Base-by-base conservation (phyloP, 306 rosid genomes). In the Prunus padus region DNA sequence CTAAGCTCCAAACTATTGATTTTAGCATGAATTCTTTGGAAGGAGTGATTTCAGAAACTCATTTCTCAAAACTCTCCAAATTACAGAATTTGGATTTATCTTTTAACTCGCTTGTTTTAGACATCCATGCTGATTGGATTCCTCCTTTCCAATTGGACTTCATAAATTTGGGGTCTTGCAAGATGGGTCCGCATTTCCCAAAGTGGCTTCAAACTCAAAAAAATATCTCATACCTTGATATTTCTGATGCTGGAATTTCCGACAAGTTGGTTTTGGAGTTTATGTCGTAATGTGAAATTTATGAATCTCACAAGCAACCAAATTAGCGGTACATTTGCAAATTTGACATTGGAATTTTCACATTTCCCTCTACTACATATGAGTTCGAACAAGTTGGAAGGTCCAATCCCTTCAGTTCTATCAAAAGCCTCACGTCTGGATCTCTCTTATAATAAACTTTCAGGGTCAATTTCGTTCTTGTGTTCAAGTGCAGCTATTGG, bases 231-330 rank as follows among this genome's bases (percentile, higher is more conserved):
- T 1, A 20, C 2, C 67, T 66, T 20, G 50, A 76, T 26, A 37
- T 76, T 22, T 77, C 61, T 30, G 0, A 77, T 44, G 42, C 61
- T 3, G 59, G 51, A 44, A 68, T 68, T 23, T 44, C 23, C 11
- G 71, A 73, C 31, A 0, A 19, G 4, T 22, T 79, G 79, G 83
- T 56, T 79, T 14, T 79, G 79, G 83, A 16, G 44, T 18, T 2
- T 10, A 5, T 33, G 40, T 33, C 40, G 7, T 5, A 0, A 4
- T 31, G 7, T 31, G 37, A 0, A 0, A 31, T 4, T 4, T 31
- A 33, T 33, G 40, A 33, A 4, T 66, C 45, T 79, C 19, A 73
- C 75, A 9, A 2, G 16, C 46, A 79, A 79, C 49, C 73, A 73
- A 73, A 54, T 79, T 25, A 13, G 5, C 4, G 73, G 73, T 33